These are phyloP conservation scores for Vitis hybrid DNA, from an alignment of 177 flowering plant genomes.

Conservation along the genomic window DNA sequence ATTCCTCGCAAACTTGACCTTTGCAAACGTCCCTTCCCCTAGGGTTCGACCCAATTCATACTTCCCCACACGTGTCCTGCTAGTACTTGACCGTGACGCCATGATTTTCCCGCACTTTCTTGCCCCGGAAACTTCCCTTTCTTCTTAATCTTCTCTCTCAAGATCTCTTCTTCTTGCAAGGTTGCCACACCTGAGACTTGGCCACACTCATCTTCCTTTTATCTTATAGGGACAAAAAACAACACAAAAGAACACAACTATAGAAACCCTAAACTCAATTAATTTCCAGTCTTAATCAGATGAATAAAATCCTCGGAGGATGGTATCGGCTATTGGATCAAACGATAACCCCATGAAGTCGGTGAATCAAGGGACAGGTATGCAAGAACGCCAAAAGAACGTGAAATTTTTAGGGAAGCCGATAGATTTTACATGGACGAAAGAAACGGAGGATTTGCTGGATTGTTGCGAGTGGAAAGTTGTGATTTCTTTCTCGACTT, in stretches of 20 bases:
- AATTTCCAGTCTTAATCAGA: no score
- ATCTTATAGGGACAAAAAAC: background rate
- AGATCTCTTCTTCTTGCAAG: slow-evolving; percentile 82
- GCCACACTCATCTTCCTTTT: slow-evolving; percentile 47
- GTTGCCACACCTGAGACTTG: slow-evolving; percentile 93
- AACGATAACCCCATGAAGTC: slow-evolving; percentile 5
- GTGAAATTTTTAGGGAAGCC: no score
- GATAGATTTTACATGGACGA: no score
- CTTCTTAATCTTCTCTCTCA: slow-evolving; percentile 14
- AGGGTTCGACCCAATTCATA: slow-evolving; percentile 76
- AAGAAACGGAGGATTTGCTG: no score
- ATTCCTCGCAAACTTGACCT: slow-evolving; percentile 77
- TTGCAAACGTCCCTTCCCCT: slow-evolving; percentile 81
- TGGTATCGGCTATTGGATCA: slow-evolving; percentile 4
- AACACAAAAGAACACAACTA: no score
- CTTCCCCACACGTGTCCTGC: slow-evolving; percentile 59
- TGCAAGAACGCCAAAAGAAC: background rate
- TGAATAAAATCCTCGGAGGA: no score
- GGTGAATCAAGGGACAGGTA: slow-evolving; percentile 2
- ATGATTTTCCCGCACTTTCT: slow-evolving; percentile 8
- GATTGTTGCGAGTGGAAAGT: no score
- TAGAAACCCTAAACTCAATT: no score
- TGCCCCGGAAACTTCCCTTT: background rate
- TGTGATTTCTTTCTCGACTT: no score
- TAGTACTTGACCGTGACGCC: slow-evolving; percentile 19